These are phyloP conservation scores for Chaetomium cochliodes DNA, from an alignment of 495 filamentous ascomycete species.

Conservation along the genomic window DNA sequence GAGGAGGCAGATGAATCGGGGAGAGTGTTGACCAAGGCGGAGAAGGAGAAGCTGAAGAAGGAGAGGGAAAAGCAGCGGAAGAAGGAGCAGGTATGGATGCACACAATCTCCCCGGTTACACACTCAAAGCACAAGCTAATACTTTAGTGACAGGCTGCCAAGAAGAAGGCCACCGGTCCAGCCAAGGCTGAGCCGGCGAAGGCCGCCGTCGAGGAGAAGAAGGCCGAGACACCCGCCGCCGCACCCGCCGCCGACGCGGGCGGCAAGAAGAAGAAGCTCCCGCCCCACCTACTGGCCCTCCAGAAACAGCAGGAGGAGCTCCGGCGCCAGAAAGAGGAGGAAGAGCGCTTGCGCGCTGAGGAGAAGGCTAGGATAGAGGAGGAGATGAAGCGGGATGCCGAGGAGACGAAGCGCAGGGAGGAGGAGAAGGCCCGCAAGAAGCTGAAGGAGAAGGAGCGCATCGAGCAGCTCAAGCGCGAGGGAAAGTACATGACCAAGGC, in stretches of 20 bases:
- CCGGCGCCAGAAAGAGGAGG: slow-evolving; percentile 71
- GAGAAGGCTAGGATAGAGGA: slow-evolving; percentile 73
- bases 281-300: slow-evolving; percentile 72
- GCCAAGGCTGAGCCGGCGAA: slow-evolving; percentile 54
- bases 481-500: slow-evolving; percentile 94
- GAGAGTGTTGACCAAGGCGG: slow-evolving; percentile 83
- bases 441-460: slow-evolving; percentile 92
- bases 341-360: slow-evolving; percentile 64
- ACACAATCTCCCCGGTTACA: neutral
- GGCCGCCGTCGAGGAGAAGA: slow-evolving; percentile 48
- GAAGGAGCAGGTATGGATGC: slow-evolving; percentile 70
- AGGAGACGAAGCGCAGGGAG: slow-evolving; percentile 59
- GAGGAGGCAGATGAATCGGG: slow-evolving; percentile 56
- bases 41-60: slow-evolving; percentile 95
- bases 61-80: slow-evolving; percentile 93
- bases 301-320: slow-evolving; percentile 91
- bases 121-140: slow-evolving; percentile 11
- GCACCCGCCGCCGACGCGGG: slow-evolving; percentile 45
- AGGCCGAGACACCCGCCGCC: slow-evolving; percentile 33
- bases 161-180: slow-evolving; percentile 61
- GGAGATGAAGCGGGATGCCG: slow-evolving; percentile 62
- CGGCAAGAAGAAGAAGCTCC: slow-evolving; percentile 88
- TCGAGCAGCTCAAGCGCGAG: slow-evolving; percentile 92
- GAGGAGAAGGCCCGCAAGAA: slow-evolving; percentile 69
- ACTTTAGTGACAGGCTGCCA: slow-evolving; percentile 50